Evolutionary conservation across 345 rosid species (phyloP), one percentile per base, ranked within the genome.

Genomic region (Lagerstroemia speciosa): DNA sequence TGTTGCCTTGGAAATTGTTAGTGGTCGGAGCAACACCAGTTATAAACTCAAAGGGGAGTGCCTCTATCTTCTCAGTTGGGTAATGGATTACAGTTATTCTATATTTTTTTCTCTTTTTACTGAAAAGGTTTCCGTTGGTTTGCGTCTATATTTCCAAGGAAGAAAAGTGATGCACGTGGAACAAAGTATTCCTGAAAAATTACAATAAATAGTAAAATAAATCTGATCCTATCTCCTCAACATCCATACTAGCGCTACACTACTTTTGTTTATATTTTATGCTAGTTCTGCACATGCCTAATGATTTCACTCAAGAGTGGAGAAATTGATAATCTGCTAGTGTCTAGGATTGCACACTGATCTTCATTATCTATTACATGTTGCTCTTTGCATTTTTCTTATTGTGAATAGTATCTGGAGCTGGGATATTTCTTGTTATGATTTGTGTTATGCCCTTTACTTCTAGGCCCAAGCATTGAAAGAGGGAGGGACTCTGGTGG

Each of bases 41-140:
- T 93, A 90, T 82, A 80, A 93, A 82, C 97, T 93, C 61, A 93
- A 85, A 70, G 96, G 90, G 75, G 96, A 93, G 75, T 89, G 85
- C 71, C 88, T 93, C 48, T 90, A 90, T 78, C 97, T 93, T 69
- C 97, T 93, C 31, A 97, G 90, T 73, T 87, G 91, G 94, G 94
- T 88, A 81, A 77, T 30, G 65, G n/a, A n/a, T n/a, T n/a, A n/a
- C n/a, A n/a, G n/a, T n/a, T n/a, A n/a, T n/a, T n/a, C n/a, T n/a
- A n/a, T 1, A 50, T 27, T 57, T 27, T 60, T 64, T 32, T 24
- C 4, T 40, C 20, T 0, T 50, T 12, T 8, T 19, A 17, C 6
- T 17, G n/a, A n/a, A n/a, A n/a, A n/a, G n/a, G n/a, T n/a, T n/a
- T n/a, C n/a, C n/a, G n/a, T n/a, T n/a, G n/a, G n/a, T n/a, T n/a